A percentile compares a stretch with the other conserved stretches of the same genome.
Conservation (phyloP, 1,284 basidiomycete species). For the Ceratobasidium sp. region DNA sequence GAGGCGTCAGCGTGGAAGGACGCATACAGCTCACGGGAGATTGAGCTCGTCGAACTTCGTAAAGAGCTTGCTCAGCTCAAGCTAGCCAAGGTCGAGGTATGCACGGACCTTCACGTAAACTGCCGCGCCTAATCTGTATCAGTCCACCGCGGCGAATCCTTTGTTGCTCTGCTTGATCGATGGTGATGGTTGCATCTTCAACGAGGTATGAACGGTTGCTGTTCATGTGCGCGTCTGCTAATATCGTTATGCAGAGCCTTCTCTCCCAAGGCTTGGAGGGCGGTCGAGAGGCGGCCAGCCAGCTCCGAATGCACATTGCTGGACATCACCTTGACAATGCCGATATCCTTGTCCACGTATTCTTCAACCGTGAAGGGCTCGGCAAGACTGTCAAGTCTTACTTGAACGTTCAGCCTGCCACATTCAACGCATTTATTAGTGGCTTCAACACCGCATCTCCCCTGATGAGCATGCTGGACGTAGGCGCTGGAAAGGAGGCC, state of each 20-base stretch:
- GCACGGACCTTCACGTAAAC: neutral
- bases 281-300: constrained; percentile 60
- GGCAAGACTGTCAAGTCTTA: constrained; percentile 56
- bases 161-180: constrained; percentile 64
- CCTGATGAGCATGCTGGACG: constrained; percentile 71
- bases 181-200: constrained; percentile 61
- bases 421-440: constrained; percentile 66
- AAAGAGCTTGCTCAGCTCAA: constrained; percentile 24
- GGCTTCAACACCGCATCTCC: constrained; percentile 71
- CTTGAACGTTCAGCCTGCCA: constrained; percentile 52
- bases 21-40: neutral
- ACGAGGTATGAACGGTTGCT: neutral
- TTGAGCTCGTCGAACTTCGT: constrained; percentile 6
- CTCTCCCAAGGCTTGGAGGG: constrained; percentile 62
- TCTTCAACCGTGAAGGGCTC: constrained; percentile 67
- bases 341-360: constrained; percentile 68
- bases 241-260: constrained; percentile 61
- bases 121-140: neutral
- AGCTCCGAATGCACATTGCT: constrained; percentile 60
- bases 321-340: constrained; percentile 53
- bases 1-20: constrained; percentile 26
- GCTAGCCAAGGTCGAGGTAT: neutral
- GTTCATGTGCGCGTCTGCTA: neutral
- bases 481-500: constrained; percentile 73
- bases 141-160: constrained; percentile 50